Conservation (phyloP, 371 early-diverging fungal genomes). For the Rhizopus arrhizus region DNA sequence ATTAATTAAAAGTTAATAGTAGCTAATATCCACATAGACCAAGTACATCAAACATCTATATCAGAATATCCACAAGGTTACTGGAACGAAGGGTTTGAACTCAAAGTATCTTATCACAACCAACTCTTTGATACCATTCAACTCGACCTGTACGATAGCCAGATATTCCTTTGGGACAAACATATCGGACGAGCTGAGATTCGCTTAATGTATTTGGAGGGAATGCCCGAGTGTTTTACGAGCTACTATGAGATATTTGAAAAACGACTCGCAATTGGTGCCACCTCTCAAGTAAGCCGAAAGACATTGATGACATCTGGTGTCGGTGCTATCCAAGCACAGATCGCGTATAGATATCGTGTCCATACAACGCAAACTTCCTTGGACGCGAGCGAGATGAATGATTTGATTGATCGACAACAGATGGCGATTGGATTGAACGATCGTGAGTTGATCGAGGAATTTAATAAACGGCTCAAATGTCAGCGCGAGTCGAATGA, state of each 20-base stretch:
- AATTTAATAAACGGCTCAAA: constrained; percentile 31
- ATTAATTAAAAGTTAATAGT: not conserved
- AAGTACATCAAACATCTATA: constrained; percentile 64
- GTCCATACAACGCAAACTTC: constrained; percentile 15
- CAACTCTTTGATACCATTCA: constrained; percentile 73
- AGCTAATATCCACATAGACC: constrained; percentile 44
- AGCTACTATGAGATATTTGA: constrained; percentile 76
- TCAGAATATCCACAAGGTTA: constrained; percentile 57
- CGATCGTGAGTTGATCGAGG: constrained; percentile 29
- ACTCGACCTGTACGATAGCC: constrained; percentile 70
- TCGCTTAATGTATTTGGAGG: constrained; percentile 59
- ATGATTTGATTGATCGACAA: constrained; percentile 25
- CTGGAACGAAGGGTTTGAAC: constrained; percentile 77
- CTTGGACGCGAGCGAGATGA: constrained; percentile 20
- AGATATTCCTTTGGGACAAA: constrained; percentile 61
- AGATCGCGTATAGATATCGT: constrained; percentile 57
- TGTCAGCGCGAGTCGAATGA: constrained; percentile 27
- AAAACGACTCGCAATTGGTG: constrained; percentile 57
- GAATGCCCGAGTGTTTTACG: constrained; percentile 69
- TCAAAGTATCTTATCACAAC: constrained; percentile 70
- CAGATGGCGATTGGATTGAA: constrained; percentile 27
- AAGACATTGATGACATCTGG: constrained; percentile 56
- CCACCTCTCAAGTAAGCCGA: constrained; percentile 61
- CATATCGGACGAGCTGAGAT: constrained; percentile 75
- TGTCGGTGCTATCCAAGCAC: constrained; percentile 68